Evolutionary conservation across 768 basidiomycete species (phyloP), one percentile per base, ranked within the genome.

Genomic region (Rhizopogon vinicolor): DNA sequence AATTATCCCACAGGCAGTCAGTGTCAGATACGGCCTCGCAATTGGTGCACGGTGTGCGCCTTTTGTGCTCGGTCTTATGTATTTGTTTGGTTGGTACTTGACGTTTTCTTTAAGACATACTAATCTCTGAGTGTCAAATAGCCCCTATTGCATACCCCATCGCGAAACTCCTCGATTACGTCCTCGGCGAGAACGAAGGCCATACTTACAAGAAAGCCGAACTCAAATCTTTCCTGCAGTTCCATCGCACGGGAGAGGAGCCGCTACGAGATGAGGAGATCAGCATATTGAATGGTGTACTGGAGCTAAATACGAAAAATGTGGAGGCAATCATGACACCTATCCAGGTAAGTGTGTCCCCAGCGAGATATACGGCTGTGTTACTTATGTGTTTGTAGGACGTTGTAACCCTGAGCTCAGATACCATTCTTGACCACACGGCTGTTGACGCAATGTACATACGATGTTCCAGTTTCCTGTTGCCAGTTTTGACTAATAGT

Each of bases 131-230:
- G 29, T 13, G 16, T 9, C 14, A 18, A 9, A 39, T 37, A 87
- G 84, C 87, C 8, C 92, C 92, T 5, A 75, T 95, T 58, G 91
- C 93, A 0, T 94, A 78, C 71, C 82, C 82, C 2, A 79, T 79
- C 46, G 81, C 82, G 18, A 85, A 80, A 58, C 70, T 98, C 0
- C 83, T 99, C 33, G 96, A 98, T 66, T 75, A 71, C 46, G 81
- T 87, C 2, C 82, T 98, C 2, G 96, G 96, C 19, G 76, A 75
- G 3, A 78, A 86, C 61, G 89, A 91, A 60, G 75, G 74, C 0
- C 77, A 83, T 41, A 89, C 87, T 0, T 93, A 93, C 73, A 91
- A 91, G 63, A 92, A 92, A 67, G 89, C 88, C 0, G 85, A 87
- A 56, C 77, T 89, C 41, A 87, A 86, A 60, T 86, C 85, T 0